A percentile compares a stretch with the other conserved stretches of the same genome.
phyloP scores from a whole-genome alignment of 106 monocot species.

The Dioscorea dumetorum region DNA sequence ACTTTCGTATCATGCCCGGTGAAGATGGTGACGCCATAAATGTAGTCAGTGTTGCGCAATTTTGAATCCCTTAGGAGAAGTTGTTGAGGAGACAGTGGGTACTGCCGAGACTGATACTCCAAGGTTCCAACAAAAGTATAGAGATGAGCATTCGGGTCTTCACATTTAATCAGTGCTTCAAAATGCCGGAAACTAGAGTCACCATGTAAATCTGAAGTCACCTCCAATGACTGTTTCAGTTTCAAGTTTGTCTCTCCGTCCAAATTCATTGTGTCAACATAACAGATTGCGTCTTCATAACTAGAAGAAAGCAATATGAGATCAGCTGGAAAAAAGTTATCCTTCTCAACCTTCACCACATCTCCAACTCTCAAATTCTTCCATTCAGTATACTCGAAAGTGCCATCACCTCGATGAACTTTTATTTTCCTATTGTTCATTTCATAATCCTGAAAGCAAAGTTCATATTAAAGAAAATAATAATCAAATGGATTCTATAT shows the following conservation, averaged over 20 bases:
- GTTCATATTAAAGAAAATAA: too few relatives aligned
- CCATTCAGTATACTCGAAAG: slow-evolving; percentile 60
- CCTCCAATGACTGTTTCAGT: slow-evolving; percentile 70
- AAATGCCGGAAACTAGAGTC: slow-evolving; percentile 51
- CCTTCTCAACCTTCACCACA: slow-evolving; percentile 84
- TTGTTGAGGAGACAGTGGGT: slow-evolving; percentile 81
- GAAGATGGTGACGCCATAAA: slow-evolving; percentile 78
- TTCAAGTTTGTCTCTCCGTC: slow-evolving; percentile 96
- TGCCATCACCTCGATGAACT: slow-evolving; percentile 46
- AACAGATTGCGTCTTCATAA: slow-evolving; percentile 85
- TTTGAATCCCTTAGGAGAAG: slow-evolving; percentile 87
- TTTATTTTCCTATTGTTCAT: slow-evolving; percentile 73
- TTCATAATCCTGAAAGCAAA: slow-evolving; percentile 57
- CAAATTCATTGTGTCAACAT: slow-evolving; percentile 94
- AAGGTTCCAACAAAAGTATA: slow-evolving; percentile 84
- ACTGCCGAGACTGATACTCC: slow-evolving; percentile 41
- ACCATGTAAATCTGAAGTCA: slow-evolving; percentile 53
- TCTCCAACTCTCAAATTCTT: slow-evolving; percentile 76
- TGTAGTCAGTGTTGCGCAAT: slow-evolving; percentile 72
- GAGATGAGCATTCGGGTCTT: slow-evolving; percentile 81
- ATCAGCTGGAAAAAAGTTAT: slow-evolving; percentile 84
- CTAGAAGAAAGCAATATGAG: slow-evolving; percentile 79
- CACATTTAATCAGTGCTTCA: slow-evolving; percentile 56
- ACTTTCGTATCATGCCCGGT: slow-evolving; percentile 94
- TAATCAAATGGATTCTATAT: too few relatives aligned